These are phyloP conservation scores for Cladobotryum protrusum DNA, from an alignment of 2,329 filamentous ascomycete genomes.

Conservation along the genomic window DNA sequence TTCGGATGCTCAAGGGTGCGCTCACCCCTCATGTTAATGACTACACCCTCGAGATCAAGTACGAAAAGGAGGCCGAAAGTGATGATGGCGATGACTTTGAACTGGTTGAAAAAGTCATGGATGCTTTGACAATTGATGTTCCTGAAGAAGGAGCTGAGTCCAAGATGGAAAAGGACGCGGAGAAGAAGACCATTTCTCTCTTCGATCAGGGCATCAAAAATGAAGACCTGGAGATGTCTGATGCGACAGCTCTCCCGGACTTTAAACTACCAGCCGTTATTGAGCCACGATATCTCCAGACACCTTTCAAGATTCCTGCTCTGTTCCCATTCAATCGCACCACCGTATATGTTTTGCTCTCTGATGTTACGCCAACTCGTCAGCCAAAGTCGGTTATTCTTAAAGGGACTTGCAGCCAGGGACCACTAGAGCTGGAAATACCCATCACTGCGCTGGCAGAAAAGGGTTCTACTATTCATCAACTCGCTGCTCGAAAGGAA, in stretches of 20 bases:
- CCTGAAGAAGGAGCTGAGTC: not conserved
- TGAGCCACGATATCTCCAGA: slow-evolving; percentile 55
- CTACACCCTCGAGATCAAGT: slow-evolving; percentile 58
- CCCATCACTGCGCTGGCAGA: slow-evolving; percentile 46
- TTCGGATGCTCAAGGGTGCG: slow-evolving; percentile 68
- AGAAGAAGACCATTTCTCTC: slow-evolving; percentile 48
- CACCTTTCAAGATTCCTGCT: slow-evolving; percentile 55
- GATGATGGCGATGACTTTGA: slow-evolving; percentile 50
- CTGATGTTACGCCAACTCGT: slow-evolving; percentile 37
- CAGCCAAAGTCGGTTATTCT: slow-evolving; percentile 50
- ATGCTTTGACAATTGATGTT: slow-evolving; percentile 37
- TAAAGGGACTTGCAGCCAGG: slow-evolving; percentile 48
- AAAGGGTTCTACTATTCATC: slow-evolving; percentile 55
- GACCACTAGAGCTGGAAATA: slow-evolving; percentile 58
- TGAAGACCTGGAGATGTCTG: slow-evolving; percentile 30
- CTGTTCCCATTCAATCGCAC: slow-evolving; percentile 63
- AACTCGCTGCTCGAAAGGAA: slow-evolving; percentile 63
- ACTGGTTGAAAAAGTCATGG: slow-evolving; percentile 52
- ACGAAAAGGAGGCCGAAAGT: slow-evolving; percentile 27
- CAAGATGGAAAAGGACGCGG: not conserved
- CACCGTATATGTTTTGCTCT: slow-evolving; percentile 59
- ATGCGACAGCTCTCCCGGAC: slow-evolving; percentile 15
- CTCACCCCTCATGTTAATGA: slow-evolving; percentile 60
- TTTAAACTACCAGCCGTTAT: slow-evolving; percentile 45
- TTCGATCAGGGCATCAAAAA: slow-evolving; percentile 47